Percentiles rank a stretch among this genome's conserved stretches.
These are phyloP conservation scores for Mycena crocata DNA, from an alignment of 768 basidiomycete genomes.

Conservation along the genomic window DNA sequence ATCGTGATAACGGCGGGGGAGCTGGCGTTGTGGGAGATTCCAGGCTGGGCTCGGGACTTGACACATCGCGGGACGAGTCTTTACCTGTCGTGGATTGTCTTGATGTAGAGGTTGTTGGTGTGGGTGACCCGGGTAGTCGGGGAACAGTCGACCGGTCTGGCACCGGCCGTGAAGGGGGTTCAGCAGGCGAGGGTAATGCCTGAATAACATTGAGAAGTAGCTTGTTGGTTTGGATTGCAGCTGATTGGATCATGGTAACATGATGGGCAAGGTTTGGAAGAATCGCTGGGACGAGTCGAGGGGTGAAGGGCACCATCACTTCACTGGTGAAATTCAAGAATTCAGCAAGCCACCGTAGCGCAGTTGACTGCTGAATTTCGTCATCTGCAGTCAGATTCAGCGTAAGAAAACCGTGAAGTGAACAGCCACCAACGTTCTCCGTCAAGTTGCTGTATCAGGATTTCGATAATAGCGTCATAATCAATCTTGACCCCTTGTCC, in stretches of 20 bases:
- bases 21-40: slow-evolving; percentile 43
- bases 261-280: slow-evolving; percentile 96
- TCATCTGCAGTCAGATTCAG: slow-evolving; percentile 67
- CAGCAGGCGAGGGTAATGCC: slow-evolving; percentile 79
- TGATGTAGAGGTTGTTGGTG: slow-evolving; percentile 59
- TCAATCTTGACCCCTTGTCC: slow-evolving; percentile 95
- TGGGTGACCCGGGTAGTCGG: slow-evolving; percentile 67
- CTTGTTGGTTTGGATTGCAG: slow-evolving; percentile 89
- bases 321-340: slow-evolving; percentile 90
- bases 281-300: slow-evolving; percentile 91
- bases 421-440: slow-evolving; percentile 73
- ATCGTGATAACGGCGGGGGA: slow-evolving; percentile 40
- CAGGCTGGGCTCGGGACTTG: slow-evolving; percentile 57
- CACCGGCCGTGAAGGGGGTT: slow-evolving; percentile 48
- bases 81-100: slow-evolving; percentile 62
- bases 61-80: slow-evolving; percentile 58
- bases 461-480: slow-evolving; percentile 93
- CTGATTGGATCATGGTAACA: slow-evolving; percentile 86
- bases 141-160: slow-evolving; percentile 39
- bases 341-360: slow-evolving; percentile 93
- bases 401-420: slow-evolving; percentile 14
- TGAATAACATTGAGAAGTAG: slow-evolving; percentile 88
- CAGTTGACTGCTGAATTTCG: slow-evolving; percentile 94
- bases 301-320: slow-evolving; percentile 94
- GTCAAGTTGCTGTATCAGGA: slow-evolving; percentile 88